Percentiles rank a stretch among this genome's conserved stretches.
Conservation (phyloP, 768 basidiomycete genomes). For the Pulveroboletus sp. region DNA sequence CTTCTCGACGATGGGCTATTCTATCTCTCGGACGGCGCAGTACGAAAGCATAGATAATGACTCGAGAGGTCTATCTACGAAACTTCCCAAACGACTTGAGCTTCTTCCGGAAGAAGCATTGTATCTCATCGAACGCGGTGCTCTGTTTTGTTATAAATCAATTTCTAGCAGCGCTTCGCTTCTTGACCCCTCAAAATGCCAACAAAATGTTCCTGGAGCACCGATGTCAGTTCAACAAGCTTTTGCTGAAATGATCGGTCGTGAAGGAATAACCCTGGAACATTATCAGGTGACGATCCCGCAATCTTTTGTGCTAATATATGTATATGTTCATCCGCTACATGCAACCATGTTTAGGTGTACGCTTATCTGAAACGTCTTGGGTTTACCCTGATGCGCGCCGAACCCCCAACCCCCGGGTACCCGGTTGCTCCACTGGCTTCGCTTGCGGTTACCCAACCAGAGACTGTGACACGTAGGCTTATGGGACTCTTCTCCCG, state of each 20-base stretch:
- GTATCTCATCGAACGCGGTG: conserved; percentile 88
- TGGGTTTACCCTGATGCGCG: conserved; percentile 85
- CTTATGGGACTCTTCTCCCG: conserved; percentile 12
- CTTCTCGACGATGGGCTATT: conserved; percentile 78
- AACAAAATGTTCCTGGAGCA: conserved; percentile 47
- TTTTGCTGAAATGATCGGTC: conserved; percentile 79
- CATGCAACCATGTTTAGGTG: conserved; percentile 49
- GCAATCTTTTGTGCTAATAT: conserved; percentile 4
- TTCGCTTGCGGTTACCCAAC: conserved; percentile 6
- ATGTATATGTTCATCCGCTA: conserved; percentile 2
- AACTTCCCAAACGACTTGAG: conserved; percentile 64
- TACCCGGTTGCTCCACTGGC: conserved; percentile 48
- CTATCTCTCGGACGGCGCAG: conserved; percentile 46
- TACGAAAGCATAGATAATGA: conserved; percentile 27
- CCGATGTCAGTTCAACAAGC: conserved; percentile 94
- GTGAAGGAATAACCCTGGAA: conserved; percentile 73
- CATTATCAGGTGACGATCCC: conserved; percentile 66
- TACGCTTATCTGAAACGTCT: conserved; percentile 89
- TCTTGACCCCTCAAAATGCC: conserved; percentile 11
- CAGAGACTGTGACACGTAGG: neutral
- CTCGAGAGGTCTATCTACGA: conserved; percentile 20
- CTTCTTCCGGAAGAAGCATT: conserved; percentile 93
- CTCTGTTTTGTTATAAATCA: conserved; percentile 78
- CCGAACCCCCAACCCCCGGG: conserved; percentile 50
- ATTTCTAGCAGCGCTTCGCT: conserved; percentile 25